Conservation (phyloP, 2,329 filamentous ascomycete species). For the Colletotrichum simmondsii region DNA sequence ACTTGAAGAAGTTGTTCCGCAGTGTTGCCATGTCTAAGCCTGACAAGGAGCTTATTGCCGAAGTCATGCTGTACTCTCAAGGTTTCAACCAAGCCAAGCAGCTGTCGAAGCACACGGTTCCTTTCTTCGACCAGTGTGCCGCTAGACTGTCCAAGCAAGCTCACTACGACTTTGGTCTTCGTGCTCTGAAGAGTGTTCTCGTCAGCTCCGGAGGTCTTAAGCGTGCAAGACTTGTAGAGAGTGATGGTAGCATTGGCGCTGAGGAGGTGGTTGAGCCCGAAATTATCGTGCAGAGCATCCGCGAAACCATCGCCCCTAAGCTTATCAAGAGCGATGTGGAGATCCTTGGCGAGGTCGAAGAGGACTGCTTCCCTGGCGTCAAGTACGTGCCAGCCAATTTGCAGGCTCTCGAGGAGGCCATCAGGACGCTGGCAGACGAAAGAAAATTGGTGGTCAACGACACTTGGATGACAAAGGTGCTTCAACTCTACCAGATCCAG, state of each 20-base stretch:
- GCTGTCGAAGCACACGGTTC: slow-evolving; percentile 94
- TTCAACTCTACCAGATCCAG: slow-evolving; percentile 98
- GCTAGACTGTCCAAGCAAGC: slow-evolving; percentile 90
- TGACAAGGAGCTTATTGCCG: slow-evolving; percentile 98
- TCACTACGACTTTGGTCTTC: slow-evolving; percentile 98
- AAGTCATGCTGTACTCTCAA: slow-evolving; percentile 99
- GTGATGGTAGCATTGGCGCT: slow-evolving; percentile 66
- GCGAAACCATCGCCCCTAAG: slow-evolving; percentile 98
- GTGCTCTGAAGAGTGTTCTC: slow-evolving; percentile 97
- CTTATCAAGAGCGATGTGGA: slow-evolving; percentile 93
- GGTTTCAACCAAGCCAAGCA: slow-evolving; percentile 97
- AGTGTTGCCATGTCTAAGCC: slow-evolving; percentile 99
- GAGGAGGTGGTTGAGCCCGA: slow-evolving; percentile 89
- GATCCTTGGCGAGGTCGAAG: slow-evolving; percentile 86
- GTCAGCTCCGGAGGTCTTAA: slow-evolving; percentile 98
- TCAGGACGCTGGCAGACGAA: slow-evolving; percentile 84
- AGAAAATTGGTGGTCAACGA: slow-evolving; percentile 91
- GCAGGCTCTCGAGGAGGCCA: slow-evolving; percentile 80
- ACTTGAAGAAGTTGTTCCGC: slow-evolving; percentile 99
- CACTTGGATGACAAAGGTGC: slow-evolving; percentile 95
- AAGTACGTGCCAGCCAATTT: slow-evolving; percentile 92
- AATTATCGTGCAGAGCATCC: slow-evolving; percentile 97
- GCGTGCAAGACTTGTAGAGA: slow-evolving; percentile 76
- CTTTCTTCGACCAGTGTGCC: slow-evolving; percentile 95
- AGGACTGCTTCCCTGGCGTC: slow-evolving; percentile 89